phyloP scores from a whole-genome alignment of 2,329 filamentous ascomycete species.

The Colletotrichum plurivorum region DNA sequence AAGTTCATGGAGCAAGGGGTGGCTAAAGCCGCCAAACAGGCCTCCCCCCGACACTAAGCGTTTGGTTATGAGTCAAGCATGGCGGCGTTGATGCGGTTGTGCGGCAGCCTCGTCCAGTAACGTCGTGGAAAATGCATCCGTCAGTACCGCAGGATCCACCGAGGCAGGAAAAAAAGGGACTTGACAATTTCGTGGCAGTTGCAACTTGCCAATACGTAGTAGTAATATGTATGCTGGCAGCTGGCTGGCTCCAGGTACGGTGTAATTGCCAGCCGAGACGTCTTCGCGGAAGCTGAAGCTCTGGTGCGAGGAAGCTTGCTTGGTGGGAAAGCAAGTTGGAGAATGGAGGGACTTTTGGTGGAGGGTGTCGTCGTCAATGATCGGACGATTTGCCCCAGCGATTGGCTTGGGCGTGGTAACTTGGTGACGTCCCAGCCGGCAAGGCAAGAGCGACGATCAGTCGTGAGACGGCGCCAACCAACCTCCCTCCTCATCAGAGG shows the following conservation, averaged over 20 bases:
- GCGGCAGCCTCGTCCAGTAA: constrained; percentile 38
- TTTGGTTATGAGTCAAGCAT: constrained; percentile 39
- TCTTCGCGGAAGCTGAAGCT: background rate
- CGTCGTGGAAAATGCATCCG: constrained; percentile 27
- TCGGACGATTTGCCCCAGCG: constrained; percentile 14
- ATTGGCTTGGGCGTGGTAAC: constrained; percentile 31
- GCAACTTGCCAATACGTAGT: too few relatives aligned
- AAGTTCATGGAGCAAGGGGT: constrained; percentile 29
- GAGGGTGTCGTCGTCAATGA: constrained; percentile 12
- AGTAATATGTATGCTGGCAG: background rate
- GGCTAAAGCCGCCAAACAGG: constrained; percentile 32
- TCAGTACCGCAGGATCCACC: constrained; percentile 22
- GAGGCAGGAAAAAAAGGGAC: constrained; percentile 9
- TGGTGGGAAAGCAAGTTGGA: too few relatives aligned
- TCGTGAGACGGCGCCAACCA: constrained; percentile 18
- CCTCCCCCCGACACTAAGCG: constrained; percentile 31
- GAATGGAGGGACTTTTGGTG: constrained; percentile 1
- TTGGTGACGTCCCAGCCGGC: constrained; percentile 28
- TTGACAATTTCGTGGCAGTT: constrained; percentile 14
- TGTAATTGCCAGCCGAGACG: background rate
- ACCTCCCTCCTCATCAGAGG: background rate
- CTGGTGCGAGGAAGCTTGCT: too few relatives aligned
- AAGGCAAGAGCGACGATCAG: constrained; percentile 24
- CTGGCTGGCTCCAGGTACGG: background rate
- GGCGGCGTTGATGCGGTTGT: constrained; percentile 29